These are phyloP conservation scores for Flaveria trinervia DNA, from an alignment of 129 eudicot species.

Conservation along the genomic window DNA sequence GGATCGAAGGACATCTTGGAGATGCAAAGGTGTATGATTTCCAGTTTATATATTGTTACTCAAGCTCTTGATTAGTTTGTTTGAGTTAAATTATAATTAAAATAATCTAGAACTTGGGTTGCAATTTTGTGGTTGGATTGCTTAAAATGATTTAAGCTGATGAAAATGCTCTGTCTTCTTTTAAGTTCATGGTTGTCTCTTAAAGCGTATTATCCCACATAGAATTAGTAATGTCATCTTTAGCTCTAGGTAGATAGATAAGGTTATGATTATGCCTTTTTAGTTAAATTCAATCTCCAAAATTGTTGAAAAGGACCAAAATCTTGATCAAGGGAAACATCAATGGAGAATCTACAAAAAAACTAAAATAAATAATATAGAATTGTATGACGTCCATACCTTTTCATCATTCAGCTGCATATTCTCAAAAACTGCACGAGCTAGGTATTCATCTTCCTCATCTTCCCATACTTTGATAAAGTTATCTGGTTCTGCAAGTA, in stretches of 20 bases:
- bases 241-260: background rate
- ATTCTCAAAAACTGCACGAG: constrained; percentile 68
- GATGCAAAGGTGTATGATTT: background rate
- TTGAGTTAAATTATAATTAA: background rate
- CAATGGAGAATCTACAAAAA: background rate
- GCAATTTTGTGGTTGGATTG: constrained; percentile 1
- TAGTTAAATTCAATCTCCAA: background rate
- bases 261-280: background rate
- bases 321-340: background rate
- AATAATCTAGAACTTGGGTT: background rate
- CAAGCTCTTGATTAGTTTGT: background rate
- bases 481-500: constrained; percentile 48
- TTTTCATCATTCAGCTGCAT: constrained; percentile 70
- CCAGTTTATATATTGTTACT: background rate
- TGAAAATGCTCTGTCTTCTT: background rate
- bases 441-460: constrained; percentile 87
- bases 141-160: background rate
- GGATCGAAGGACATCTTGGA: constrained; percentile 1
- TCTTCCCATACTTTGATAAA: constrained; percentile 64
- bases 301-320: background rate
- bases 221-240: background rate
- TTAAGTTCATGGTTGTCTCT: background rate
- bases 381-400: constrained; percentile 39
- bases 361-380: too few relatives aligned
- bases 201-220: background rate